Percentiles rank a stretch among this genome's conserved stretches.
These are phyloP conservation scores for Davidsoniella neocaledoniae DNA, from an alignment of 2,329 filamentous ascomycete genomes.

Conservation along the genomic window DNA sequence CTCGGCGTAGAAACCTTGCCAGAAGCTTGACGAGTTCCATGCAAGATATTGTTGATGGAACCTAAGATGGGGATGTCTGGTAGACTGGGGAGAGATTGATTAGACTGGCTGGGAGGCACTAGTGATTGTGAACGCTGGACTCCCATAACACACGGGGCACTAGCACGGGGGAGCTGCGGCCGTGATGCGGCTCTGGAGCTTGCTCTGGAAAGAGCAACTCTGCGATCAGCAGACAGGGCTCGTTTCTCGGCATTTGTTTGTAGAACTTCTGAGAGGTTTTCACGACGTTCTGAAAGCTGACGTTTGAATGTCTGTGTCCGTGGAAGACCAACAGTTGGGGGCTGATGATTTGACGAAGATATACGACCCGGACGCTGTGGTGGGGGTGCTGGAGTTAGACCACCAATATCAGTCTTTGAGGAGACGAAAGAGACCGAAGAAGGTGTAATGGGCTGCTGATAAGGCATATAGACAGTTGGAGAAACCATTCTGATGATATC, in stretches of 20 bases:
- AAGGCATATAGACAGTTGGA: conserved; percentile 1
- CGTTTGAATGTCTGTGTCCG: conserved; percentile 65
- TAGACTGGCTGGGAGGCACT: too few species aligned
- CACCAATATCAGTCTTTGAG: too few species aligned
- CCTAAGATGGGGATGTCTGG: background rate
- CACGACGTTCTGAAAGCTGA: conserved; percentile 64
- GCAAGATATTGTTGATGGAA: background rate
- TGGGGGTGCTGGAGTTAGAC: background rate
- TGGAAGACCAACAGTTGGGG: conserved; percentile 39
- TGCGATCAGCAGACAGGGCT: conserved; percentile 48
- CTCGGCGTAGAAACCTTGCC: background rate
- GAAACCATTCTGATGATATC: background rate
- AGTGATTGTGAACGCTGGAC: background rate
- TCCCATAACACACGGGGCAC: conserved; percentile 25
- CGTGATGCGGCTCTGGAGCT: conserved; percentile 16
- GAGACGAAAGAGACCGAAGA: background rate
- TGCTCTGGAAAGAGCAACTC: conserved; percentile 20
- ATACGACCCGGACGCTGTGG: background rate
- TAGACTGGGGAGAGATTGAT: too few species aligned
- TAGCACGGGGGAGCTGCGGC: conserved; percentile 24
- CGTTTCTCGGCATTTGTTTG: conserved; percentile 50
- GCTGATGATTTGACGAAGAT: background rate
- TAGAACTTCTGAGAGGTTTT: conserved; percentile 51
- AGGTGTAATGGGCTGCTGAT: background rate
- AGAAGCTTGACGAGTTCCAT: background rate